Percentiles rank a stretch among this genome's conserved stretches.
Conservation (phyloP, 768 basidiomycete genomes). For the Suillus plorans region DNA sequence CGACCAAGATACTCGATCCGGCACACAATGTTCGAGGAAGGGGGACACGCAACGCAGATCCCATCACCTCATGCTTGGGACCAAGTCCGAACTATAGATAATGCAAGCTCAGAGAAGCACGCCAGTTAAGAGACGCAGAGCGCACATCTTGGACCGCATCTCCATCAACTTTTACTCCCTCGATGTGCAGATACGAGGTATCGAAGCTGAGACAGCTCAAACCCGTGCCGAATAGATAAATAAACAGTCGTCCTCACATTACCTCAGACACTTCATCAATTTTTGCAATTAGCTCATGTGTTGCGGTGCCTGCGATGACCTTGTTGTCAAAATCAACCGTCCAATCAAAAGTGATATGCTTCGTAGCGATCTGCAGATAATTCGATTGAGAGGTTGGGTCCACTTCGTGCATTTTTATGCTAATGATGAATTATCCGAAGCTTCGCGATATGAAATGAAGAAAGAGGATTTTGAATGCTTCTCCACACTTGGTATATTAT, state of each 20-base stretch:
- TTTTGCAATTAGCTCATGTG: slow-evolving; percentile 41
- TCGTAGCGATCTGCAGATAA: slow-evolving; percentile 47
- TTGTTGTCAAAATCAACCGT: slow-evolving; percentile 50
- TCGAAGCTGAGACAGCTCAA: slow-evolving; percentile 44
- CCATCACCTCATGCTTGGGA: slow-evolving; percentile 36
- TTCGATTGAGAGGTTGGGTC: slow-evolving; percentile 59
- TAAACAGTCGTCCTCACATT: slow-evolving; percentile 32
- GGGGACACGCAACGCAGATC: slow-evolving; percentile 38
- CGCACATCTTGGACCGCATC: slow-evolving; percentile 27
- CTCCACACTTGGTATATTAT: background rate
- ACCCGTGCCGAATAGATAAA: background rate
- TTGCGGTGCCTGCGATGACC: slow-evolving; percentile 47
- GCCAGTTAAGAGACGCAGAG: background rate
- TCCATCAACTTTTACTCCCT: slow-evolving; percentile 38
- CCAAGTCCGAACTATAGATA: slow-evolving; percentile 28
- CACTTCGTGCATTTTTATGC: slow-evolving; percentile 8
- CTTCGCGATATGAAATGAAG: background rate
- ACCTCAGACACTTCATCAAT: slow-evolving; percentile 39
- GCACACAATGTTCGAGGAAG: slow-evolving; percentile 24
- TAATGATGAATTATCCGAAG: background rate
- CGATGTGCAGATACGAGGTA: slow-evolving; percentile 46
- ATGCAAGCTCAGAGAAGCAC: background rate
- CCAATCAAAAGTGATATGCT: slow-evolving; percentile 56
- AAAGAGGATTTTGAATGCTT: background rate
- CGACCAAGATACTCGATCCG: slow-evolving; percentile 31